Base-by-base conservation (phyloP, 192 early-diverging fungal genomes). In the Coemansia asiatica region DNA sequence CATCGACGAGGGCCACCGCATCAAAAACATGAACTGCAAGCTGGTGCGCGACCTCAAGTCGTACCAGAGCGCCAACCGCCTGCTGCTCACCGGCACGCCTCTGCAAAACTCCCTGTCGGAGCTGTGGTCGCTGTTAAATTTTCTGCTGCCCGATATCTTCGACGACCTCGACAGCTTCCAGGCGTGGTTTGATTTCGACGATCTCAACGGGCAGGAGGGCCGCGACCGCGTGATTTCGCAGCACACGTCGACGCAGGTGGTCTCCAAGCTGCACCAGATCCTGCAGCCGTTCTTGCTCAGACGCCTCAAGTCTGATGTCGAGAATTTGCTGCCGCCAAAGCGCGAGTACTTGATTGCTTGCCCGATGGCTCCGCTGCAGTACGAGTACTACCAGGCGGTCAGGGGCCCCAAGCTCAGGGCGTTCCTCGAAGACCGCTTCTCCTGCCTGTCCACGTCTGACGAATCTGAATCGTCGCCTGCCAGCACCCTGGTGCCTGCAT, bases 1-100 rank as follows among this genome's bases (percentile, higher is more conserved):
- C 29, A 87, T 97, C 28, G 97, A 99, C 63, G 95, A 99, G 82
- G 97, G 93, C 7, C 97, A 99, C 74, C 88, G 95, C 46, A 85
- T 99, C 82, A 99, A 99, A 70, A 99, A 99, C 82, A 79, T 94
- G 76, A 90, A 96, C 64, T 95, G 94, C 79, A 90, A 89, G 67
- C 79, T 97, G 48, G 86, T 97, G 40, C 82, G 85, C 7, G 95
- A 97, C 50, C 83, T 98, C 28, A 97, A 95, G 63, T 74, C 77
- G 1, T 93, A 93, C 80, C 83, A 88, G 44, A 87, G 87, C 56
- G 88, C 90, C n/a, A 96, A 95, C 71, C 83, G 95, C 8, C 75
- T 97, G 44, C 75, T 99, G 6, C 79, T 98, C 44, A 95, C 93
- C 3, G 96, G 96, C 48, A 98, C 96, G 46, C 97, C 97, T 15